phyloP scores from a whole-genome alignment of 768 basidiomycete genomes.

The Gymnopilus dilepis region DNA sequence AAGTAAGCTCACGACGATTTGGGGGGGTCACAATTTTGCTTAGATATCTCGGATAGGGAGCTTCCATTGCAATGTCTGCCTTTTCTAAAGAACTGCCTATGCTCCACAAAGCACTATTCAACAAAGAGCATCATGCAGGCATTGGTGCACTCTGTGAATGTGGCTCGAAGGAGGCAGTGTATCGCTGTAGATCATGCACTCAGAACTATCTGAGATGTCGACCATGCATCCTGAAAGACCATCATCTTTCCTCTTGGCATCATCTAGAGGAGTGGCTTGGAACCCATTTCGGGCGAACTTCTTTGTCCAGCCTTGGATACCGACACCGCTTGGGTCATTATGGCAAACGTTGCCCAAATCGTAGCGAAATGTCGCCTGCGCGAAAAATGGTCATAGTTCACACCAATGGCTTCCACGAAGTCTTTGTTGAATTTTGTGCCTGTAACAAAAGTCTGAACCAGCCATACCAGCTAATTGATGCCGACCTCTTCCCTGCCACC shows the following conservation, averaged over 20 bases:
- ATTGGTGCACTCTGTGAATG: background rate
- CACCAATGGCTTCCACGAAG: conserved; percentile 24
- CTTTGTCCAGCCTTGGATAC: conserved; percentile 9
- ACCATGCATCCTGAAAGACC: conserved; percentile 20
- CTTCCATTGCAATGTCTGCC: too few relatives aligned
- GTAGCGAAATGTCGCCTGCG: background rate
- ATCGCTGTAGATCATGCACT: background rate
- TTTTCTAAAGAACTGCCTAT: background rate
- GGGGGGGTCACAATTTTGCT: too few relatives aligned
- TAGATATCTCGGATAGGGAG: too few relatives aligned
- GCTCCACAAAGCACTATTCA: background rate
- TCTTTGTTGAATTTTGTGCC: conserved; percentile 17
- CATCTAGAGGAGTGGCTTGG: conserved; percentile 24
- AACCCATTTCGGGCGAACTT: conserved; percentile 13
- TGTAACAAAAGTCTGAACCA: background rate
- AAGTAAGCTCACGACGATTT: too few relatives aligned
- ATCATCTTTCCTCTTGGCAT: conserved; percentile 23
- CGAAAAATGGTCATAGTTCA: conserved; percentile 17
- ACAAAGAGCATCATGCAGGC: background rate
- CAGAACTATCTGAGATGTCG: conserved; percentile 2
- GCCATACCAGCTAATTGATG: conserved; percentile 6
- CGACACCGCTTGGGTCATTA: conserved; percentile 22
- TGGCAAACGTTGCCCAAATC: conserved; percentile 20
- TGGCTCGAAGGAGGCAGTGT: background rate
- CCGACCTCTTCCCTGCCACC: conserved; percentile 22